Evolutionary conservation across 768 basidiomycete genomes (phyloP), one percentile per base, ranked within the genome.

Genomic region (Dentipellis sp.): DNA sequence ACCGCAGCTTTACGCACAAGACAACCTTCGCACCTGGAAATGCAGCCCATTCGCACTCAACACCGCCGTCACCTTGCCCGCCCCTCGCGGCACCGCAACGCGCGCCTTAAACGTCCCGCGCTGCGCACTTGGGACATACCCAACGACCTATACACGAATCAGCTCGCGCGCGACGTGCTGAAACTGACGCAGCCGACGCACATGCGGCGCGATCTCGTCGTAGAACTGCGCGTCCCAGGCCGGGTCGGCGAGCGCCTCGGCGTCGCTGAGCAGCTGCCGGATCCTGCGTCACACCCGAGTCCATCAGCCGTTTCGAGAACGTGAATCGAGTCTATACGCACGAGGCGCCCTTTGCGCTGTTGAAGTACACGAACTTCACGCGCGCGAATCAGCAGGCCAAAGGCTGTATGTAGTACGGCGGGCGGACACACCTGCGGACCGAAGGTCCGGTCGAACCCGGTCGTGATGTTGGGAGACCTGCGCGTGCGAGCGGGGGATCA

Each of bases 381-480:
- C n/a, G n/a, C n/a, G n/a, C n/a, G n/a, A n/a, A n/a, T n/a, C n/a
- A n/a, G n/a, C n/a, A n/a, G n/a, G n/a, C n/a, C n/a, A n/a, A n/a
- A n/a, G n/a, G n/a, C n/a, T n/a, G n/a, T n/a, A n/a, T n/a, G n/a
- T n/a, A n/a, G n/a, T n/a, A n/a, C n/a, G n/a, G 38, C 7, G 6
- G 3, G 3, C 2, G 6, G 7, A 7, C 52, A 39, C 4, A 65
- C 65, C 61, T 67, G 59, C 17, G 67, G 65, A 9, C 67, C 67
- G 47, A 65, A 66, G 7, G 67, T 68, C 21, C 67, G 56, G 42
- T 68, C 67, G 48, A 68, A 66, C 0, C 67, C 67, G 39, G 62
- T 46, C 10, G 66, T 66, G 29, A 68, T 60, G 48, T 68, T 68
- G 2, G 67, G 67, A 16, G 56, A 57, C 11, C 61, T 62, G 16